Percentiles rank a stretch among this genome's conserved stretches.
Conservation (phyloP, 345 rosid genomes). For the Salix exigua region DNA sequence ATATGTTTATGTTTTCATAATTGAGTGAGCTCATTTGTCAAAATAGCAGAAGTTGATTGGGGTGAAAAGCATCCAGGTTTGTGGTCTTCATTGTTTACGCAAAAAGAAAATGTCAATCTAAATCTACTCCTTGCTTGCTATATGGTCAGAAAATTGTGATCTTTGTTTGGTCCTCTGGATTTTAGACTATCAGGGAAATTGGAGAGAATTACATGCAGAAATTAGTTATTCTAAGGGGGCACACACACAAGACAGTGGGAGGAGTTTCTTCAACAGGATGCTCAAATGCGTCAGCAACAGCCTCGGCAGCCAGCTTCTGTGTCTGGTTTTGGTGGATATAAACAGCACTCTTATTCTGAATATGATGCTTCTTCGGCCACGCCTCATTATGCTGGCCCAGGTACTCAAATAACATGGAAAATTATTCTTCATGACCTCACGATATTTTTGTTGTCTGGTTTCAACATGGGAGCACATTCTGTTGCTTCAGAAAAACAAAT, state of each 20-base stretch:
- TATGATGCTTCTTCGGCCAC: slow-evolving; percentile 56
- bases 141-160: slow-evolving; percentile 23
- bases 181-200: slow-evolving; percentile 82
- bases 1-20: too few relatives aligned
- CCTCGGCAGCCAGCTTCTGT: slow-evolving; percentile 53
- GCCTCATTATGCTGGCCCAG: slow-evolving; percentile 58
- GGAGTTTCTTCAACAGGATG: slow-evolving; percentile 73
- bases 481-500: too few relatives aligned
- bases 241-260: slow-evolving; percentile 74
- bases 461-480: too few relatives aligned
- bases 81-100: slow-evolving; percentile 3
- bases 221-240: slow-evolving; percentile 54
- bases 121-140: slow-evolving; percentile 6
- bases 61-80: too few relatives aligned
- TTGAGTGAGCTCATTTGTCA: too few relatives aligned
- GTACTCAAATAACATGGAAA: slow-evolving; percentile 56
- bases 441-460: too few relatives aligned
- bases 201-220: slow-evolving; percentile 82
- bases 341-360: slow-evolving; percentile 65
- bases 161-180: slow-evolving; percentile 26
- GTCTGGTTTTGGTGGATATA: slow-evolving; percentile 61
- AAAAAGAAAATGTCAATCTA: slow-evolving; percentile 3
- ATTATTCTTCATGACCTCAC: slow-evolving; percentile 65
- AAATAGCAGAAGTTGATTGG: too few relatives aligned
- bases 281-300: slow-evolving; percentile 76